Percentiles rank a stretch among this genome's conserved stretches.
Conservation (phyloP, 2,329 filamentous ascomycete genomes). For the Scedosporium dehoogii region DNA sequence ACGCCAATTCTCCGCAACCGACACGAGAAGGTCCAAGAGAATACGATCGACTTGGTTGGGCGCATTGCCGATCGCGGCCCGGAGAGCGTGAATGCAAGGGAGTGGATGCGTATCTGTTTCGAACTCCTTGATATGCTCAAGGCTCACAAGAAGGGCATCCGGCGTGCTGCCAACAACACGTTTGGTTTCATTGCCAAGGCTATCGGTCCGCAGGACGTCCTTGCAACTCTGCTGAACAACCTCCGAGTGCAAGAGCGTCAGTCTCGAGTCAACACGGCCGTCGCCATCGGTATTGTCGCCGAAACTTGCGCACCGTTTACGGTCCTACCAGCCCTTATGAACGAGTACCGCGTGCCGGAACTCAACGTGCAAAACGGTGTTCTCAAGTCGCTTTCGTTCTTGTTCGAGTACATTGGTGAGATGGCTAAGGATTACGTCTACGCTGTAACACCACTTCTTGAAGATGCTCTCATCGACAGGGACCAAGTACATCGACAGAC, state of each 20-base stretch:
- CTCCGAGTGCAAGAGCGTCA: conserved; percentile 94
- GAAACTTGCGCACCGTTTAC: conserved; percentile 98
- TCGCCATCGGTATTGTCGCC: conserved; percentile 95
- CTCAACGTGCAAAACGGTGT: conserved; percentile 99
- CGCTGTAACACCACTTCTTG: conserved; percentile 87
- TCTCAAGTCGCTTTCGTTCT: conserved; percentile 89
- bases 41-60: conserved; percentile 95
- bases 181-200: conserved; percentile 99
- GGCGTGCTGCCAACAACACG: conserved; percentile 96
- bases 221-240: conserved; percentile 93
- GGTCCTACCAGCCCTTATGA: conserved; percentile 97
- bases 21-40: conserved; percentile 98
- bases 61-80: conserved; percentile 96
- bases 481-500: conserved; percentile 98
- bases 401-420: conserved; percentile 98
- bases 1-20: conserved; percentile 98
- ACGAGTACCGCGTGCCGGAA: conserved; percentile 96
- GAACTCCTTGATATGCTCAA: conserved; percentile 98
- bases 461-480: conserved; percentile 93
- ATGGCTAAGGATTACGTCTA: conserved; percentile 99
- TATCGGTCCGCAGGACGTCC: conserved; percentile 93
- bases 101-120: conserved; percentile 99
- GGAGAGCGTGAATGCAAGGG: conserved; percentile 89
- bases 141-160: conserved; percentile 98
- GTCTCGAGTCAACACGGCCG: conserved; percentile 94